These are phyloP conservation scores for Dendrobium chrysotoxum DNA, from an alignment of 106 monocot genomes.

Conservation along the genomic window DNA sequence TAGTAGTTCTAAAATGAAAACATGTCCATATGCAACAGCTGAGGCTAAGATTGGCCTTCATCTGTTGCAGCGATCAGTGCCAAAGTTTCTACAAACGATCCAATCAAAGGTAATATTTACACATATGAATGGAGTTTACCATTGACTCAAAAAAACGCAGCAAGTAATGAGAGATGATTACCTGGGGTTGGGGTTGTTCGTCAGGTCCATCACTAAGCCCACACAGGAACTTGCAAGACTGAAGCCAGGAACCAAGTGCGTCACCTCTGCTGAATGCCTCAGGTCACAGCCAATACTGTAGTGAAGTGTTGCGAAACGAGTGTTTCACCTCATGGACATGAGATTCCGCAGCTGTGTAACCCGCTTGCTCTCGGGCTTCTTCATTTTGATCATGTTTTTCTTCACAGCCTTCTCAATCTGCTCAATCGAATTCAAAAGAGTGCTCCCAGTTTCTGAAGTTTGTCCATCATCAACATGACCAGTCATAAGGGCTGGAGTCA, in stretches of 20 bases:
- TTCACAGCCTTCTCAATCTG: constrained; percentile 41
- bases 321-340: constrained; percentile 54
- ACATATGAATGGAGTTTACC: neutral
- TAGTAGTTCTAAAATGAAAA: neutral
- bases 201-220: constrained; percentile 8
- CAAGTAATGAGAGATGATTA: neutral
- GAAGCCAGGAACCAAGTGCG: neutral
- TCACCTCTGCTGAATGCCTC: neutral
- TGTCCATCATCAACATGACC: neutral
- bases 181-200: neutral
- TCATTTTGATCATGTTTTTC: constrained; percentile 18
- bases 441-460: neutral
- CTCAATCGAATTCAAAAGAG: constrained; percentile 25
- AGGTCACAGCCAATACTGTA: neutral
- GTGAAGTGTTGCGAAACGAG: constrained; percentile 17
- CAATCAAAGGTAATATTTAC: neutral
- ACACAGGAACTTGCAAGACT: constrained; percentile 4
- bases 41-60: constrained; percentile 1
- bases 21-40: neutral
- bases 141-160: neutral
- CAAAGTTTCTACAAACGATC: neutral
- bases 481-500: neutral
- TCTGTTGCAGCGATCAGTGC: neutral
- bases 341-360: constrained; percentile 21
- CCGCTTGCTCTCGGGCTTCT: constrained; percentile 20